Percentiles rank a stretch among this genome's conserved stretches.
phyloP scores from a whole-genome alignment of 2,329 filamentous ascomycete species.

The Talaromyces piceae region DNA sequence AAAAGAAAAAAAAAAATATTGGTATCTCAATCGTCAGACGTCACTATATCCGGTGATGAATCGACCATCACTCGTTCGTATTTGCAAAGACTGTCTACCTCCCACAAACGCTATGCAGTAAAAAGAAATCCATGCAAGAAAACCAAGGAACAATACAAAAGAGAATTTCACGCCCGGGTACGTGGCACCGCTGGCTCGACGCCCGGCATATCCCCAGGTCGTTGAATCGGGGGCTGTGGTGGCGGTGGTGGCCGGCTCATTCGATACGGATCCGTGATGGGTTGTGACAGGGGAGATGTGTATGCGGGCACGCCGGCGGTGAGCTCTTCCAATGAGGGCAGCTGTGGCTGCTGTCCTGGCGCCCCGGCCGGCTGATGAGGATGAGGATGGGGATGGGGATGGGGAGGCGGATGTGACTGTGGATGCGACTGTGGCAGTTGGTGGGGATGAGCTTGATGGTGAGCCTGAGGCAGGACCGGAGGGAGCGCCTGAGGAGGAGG shows the following conservation, averaged over 20 bases:
- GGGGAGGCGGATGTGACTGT: slow-evolving; percentile 27
- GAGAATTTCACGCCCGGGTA: slow-evolving; percentile 26
- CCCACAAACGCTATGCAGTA: slow-evolving; percentile 30
- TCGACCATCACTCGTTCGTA: background rate
- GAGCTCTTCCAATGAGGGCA: slow-evolving; percentile 41
- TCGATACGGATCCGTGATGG: slow-evolving; percentile 28
- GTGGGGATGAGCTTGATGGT: too few species aligned
- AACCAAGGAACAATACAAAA: slow-evolving; percentile 13
- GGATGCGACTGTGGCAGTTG: too few species aligned
- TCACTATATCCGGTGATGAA: background rate
- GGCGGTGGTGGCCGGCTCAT: slow-evolving; percentile 24
- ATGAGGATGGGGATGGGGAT: background rate
- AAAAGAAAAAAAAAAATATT: slow-evolving; percentile 5
- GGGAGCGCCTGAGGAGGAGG: background rate
- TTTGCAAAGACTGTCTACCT: slow-evolving; percentile 8
- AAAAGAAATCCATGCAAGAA: slow-evolving; percentile 10
- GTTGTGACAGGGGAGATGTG: slow-evolving; percentile 28
- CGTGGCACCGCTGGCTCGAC: slow-evolving; percentile 28
- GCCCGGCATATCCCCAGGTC: slow-evolving; percentile 23
- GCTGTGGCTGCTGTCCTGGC: slow-evolving; percentile 18
- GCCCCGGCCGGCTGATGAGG: too few species aligned
- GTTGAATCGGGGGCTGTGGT: slow-evolving; percentile 21
- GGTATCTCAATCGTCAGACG: slow-evolving; percentile 7
- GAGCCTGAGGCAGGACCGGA: slow-evolving; percentile 17
- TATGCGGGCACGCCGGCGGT: slow-evolving; percentile 42